Conservation (phyloP, 371 early-diverging fungal species). For the Mortierella sp. region DNA sequence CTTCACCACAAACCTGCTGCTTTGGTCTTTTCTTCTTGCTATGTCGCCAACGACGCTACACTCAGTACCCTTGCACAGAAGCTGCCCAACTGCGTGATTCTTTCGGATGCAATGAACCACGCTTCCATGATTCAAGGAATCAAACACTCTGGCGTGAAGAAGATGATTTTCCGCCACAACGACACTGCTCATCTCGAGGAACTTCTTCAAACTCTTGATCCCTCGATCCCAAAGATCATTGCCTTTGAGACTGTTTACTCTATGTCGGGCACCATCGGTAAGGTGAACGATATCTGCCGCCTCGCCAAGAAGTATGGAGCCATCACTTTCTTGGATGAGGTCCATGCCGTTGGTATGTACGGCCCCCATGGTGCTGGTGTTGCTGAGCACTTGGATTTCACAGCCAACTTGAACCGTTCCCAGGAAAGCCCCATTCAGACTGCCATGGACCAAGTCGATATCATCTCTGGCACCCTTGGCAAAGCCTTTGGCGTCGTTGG, state of each 20-base stretch:
- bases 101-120: conserved; percentile 96
- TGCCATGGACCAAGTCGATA: conserved; percentile 92
- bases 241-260: conserved; percentile 99
- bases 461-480: conserved; percentile 97
- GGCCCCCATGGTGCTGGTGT: conserved; percentile 97
- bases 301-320: conserved; percentile 98
- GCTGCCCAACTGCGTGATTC: conserved; percentile 94
- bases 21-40: conserved; percentile 98
- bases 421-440: conserved; percentile 55
- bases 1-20: conserved; percentile 95
- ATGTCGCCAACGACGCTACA: conserved; percentile 98
- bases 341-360: conserved; percentile 99
- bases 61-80: conserved; percentile 92
- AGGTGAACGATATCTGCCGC: conserved; percentile 91
- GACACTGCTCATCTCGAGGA: conserved; percentile 92
- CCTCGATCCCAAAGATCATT: conserved; percentile 93
- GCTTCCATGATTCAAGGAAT: conserved; percentile 99
- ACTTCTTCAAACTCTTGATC: conserved; percentile 83
- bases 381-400: conserved; percentile 94
- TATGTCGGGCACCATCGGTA: conserved; percentile 98
- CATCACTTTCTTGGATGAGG: conserved; percentile 98
- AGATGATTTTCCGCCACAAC: conserved; percentile 96
- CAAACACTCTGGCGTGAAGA: conserved; percentile 90
- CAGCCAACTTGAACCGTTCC: conserved; percentile 66
- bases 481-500: conserved; percentile 99